phyloP scores from a whole-genome alignment of 768 basidiomycete species.

The Leccinum sublutescens region DNA sequence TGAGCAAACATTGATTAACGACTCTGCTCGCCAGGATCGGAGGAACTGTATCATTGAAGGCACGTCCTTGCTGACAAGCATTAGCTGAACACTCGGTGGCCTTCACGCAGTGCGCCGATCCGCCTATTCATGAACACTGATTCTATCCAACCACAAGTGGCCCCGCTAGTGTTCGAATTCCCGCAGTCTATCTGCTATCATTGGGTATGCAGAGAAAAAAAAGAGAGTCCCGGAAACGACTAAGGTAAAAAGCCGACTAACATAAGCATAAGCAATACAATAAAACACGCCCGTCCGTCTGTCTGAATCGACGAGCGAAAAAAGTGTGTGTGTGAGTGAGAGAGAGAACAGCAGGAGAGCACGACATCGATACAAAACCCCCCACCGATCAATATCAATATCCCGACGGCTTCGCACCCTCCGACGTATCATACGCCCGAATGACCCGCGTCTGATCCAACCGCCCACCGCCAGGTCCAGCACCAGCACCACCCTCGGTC shows the following conservation, averaged over 20 bases:
- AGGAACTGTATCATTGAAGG: too few relatives aligned
- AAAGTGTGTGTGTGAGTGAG: too few relatives aligned
- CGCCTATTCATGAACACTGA: background rate
- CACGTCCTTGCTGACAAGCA: too few relatives aligned
- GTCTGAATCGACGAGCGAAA: background rate
- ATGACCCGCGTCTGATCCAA: slow-evolving; percentile 88
- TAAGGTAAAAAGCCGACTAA: background rate
- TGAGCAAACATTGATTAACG: background rate
- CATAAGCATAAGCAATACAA: slow-evolving; percentile 4
- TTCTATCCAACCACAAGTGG: background rate
- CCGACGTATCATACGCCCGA: slow-evolving; percentile 84
- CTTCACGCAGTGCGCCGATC: background rate
- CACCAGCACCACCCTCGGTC: slow-evolving; percentile 69
- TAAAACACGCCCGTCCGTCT: background rate
- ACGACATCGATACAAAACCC: background rate
- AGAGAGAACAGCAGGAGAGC: background rate
- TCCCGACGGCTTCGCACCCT: slow-evolving; percentile 69
- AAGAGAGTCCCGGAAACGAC: background rate
- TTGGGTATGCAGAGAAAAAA: background rate
- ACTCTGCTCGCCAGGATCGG: too few relatives aligned
- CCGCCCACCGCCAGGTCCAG: slow-evolving; percentile 17
- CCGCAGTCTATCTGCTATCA: background rate
- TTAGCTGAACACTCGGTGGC: too few relatives aligned
- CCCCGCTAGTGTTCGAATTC: background rate
- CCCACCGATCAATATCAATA: slow-evolving; percentile 54